Evolutionary conservation across 1,139 yeast genomes (phyloP), one percentile per base, ranked within the genome.

Genomic region (Suhomyces taliae): DNA sequence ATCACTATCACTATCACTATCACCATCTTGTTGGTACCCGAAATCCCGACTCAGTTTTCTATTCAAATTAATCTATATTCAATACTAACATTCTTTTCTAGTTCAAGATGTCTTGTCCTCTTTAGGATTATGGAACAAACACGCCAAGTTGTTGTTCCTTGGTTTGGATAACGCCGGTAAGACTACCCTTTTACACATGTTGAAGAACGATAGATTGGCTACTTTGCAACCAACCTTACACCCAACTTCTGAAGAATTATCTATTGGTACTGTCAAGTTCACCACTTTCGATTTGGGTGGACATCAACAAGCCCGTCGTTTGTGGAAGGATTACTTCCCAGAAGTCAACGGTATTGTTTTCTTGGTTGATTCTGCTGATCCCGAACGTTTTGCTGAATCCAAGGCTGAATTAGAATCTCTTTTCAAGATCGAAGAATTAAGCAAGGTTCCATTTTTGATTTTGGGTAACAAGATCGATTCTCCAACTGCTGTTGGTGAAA

Each of bases 81-180:
- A 9, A 14, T 48, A 62, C 68, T 62, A 65, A 64, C 68, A 14
- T 19, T 19, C 24, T 11, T 11, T 11, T 36, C 34, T 55, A 81
- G 90, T 93, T 75, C 96, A 89, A 79, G 97, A 91, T 68, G 85
- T 90, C 52, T 82, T 93, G 64, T 88, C 97, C 60, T 88, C 96
- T 44, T 81, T 93, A 57, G 99, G 99, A 53, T 82, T 93, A 64
- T 87, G 96, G 93, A 93, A 95, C 77, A 93, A 93, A 75, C 97
- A 91, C 68, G 99, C 98, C 64, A 93, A 93, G 74, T 79, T 93
- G 61, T 81, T 93, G 65, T 93, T 93, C 72, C 81, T 93, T 54
- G 99, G 99, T 51, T 83, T 93, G 58, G 99, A 93, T 72, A 95
- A 95, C 64, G 99, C 99, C 45, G 99, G 99, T 68, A 93, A 93